These are phyloP conservation scores for Gelatoporia subvermispora DNA, from an alignment of 768 basidiomycete genomes.

Conservation along the genomic window DNA sequence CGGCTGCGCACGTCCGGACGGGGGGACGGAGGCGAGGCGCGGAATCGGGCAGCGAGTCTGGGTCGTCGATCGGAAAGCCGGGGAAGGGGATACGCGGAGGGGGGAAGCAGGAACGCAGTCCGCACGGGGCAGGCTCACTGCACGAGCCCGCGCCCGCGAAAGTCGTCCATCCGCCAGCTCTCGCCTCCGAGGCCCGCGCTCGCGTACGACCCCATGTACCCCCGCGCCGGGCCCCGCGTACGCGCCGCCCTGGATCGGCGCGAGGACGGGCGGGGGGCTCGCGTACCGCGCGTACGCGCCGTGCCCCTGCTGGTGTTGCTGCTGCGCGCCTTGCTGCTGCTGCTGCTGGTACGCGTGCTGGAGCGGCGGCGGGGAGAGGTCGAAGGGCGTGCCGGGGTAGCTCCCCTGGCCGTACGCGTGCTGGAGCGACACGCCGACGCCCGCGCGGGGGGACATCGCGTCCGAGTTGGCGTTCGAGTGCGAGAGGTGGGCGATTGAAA, in stretches of 20 bases:
- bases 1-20: no score
- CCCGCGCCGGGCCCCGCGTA: neutral
- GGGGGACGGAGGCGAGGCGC: no score
- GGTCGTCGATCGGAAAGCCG: no score
- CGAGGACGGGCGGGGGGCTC: slow-evolving; percentile 13
- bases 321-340: slow-evolving; percentile 1
- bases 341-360: neutral
- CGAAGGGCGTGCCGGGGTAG: neutral
- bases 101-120: no score
- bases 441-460: neutral
- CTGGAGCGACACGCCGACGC: slow-evolving; percentile 6
- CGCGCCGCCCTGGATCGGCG: slow-evolving; percentile 13
- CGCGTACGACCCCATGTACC: slow-evolving; percentile 2
- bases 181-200: slow-evolving; percentile 1
- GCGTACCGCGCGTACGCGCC: slow-evolving; percentile 4
- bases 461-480: slow-evolving; percentile 8
- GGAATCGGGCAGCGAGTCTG: no score
- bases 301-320: slow-evolving; percentile 1
- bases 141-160: neutral
- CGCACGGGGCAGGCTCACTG: neutral
- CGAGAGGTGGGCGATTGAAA: slow-evolving; percentile 16
- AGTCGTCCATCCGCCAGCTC: neutral
- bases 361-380: slow-evolving; percentile 6
- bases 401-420: slow-evolving; percentile 5
- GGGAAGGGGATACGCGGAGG: no score